Percentiles rank a stretch among this genome's conserved stretches.
These are phyloP conservation scores for Suillus discolor DNA, from an alignment of 768 basidiomycete genomes.

Conservation along the genomic window DNA sequence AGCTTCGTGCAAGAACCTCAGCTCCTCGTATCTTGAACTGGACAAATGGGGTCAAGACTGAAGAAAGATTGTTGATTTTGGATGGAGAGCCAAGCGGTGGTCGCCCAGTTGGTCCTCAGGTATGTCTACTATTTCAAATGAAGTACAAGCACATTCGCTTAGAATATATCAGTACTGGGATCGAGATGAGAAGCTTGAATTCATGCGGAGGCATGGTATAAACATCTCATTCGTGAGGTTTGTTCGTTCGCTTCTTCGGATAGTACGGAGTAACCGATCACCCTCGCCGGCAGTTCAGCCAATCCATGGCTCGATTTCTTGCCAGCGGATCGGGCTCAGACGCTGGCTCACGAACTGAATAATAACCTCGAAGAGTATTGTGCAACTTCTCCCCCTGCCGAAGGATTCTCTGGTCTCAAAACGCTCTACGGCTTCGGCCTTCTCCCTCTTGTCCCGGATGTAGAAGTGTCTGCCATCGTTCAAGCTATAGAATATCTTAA, in stretches of 20 bases:
- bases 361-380: slow-evolving; percentile 80
- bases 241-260: slow-evolving; percentile 11
- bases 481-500: slow-evolving; percentile 69
- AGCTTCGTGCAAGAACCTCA: slow-evolving; percentile 62
- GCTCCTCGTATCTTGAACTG: slow-evolving; percentile 69
- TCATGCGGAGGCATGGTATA: slow-evolving; percentile 85
- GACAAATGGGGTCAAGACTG: slow-evolving; percentile 39
- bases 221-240: slow-evolving; percentile 80
- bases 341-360: slow-evolving; percentile 73
- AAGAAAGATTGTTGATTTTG: slow-evolving; percentile 76
- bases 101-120: slow-evolving; percentile 79
- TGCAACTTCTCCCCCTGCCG: slow-evolving; percentile 53
- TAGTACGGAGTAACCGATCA: slow-evolving; percentile 16
- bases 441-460: slow-evolving; percentile 75
- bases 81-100: slow-evolving; percentile 81
- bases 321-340: slow-evolving; percentile 62
- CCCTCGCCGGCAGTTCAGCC: slow-evolving; percentile 56
- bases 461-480: slow-evolving; percentile 57
- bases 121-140: slow-evolving; percentile 20
- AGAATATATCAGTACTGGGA: slow-evolving; percentile 66
- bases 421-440: slow-evolving; percentile 85
- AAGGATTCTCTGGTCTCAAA: slow-evolving; percentile 43
- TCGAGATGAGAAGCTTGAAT: slow-evolving; percentile 71
- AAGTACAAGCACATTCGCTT: background rate
- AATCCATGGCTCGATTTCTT: slow-evolving; percentile 95